Percentiles rank a stretch among this genome's conserved stretches.
Evolutionary conservation across 23 red algal species (phyloP).

Genomic region (Gracilaria vermiculophylla): DNA sequence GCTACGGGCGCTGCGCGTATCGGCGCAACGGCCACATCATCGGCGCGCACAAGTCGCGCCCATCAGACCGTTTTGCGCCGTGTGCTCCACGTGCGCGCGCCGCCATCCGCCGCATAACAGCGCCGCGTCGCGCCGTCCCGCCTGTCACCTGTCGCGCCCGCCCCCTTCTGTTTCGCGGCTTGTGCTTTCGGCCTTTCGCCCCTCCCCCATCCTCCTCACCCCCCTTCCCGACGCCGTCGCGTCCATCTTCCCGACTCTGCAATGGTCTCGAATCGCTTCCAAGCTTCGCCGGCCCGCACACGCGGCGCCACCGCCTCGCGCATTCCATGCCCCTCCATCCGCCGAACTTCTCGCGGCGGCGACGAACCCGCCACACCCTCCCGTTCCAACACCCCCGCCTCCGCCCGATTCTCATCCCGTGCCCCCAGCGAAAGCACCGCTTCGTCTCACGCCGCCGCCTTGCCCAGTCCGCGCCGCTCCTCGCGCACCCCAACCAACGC

Average conservation of each 20-base stretch:
- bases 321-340: constrained; percentile 1
- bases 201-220: not conserved
- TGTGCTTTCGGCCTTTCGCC: not conserved
- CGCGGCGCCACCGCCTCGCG: not conserved
- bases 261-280: constrained; percentile 13
- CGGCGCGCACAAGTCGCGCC: not conserved
- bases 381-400: not conserved
- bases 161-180: not conserved
- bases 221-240: not conserved
- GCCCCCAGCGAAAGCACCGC: not conserved
- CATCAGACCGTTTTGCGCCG: constrained; percentile 74
- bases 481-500: not conserved
- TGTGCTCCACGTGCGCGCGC: not conserved
- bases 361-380: not conserved
- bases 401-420: not conserved
- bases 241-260: not conserved
- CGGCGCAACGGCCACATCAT: constrained; percentile 6
- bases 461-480: not conserved
- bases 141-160: not conserved
- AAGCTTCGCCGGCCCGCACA: not conserved
- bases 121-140: no score
- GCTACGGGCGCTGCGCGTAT: not conserved
- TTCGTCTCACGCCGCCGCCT: not conserved
- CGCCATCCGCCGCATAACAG: not conserved
- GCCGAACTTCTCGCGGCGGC: not conserved